Percentiles rank a stretch among this genome's conserved stretches.
Evolutionary conservation across 768 basidiomycete species (phyloP).

Genomic region (Mycena maculata): DNA sequence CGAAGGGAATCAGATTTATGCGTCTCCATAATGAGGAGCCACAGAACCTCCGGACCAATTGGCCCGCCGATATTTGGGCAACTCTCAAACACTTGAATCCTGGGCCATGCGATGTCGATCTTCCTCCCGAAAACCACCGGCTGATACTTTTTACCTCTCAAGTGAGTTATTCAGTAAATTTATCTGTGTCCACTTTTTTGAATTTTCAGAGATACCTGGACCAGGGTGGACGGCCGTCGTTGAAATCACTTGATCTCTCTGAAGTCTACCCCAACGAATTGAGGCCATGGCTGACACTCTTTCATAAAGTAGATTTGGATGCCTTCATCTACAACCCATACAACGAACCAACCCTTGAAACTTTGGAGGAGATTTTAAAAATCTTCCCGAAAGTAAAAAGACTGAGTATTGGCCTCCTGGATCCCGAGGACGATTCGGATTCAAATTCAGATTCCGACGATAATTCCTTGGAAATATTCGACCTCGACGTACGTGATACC

Average conservation of each 20-base stretch:
- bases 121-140: neutral
- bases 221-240: neutral
- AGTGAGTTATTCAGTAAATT: neutral
- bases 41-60: neutral
- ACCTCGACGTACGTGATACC: neutral
- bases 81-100: neutral
- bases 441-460: neutral
- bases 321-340: neutral
- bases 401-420: neutral
- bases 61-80: conserved; percentile 10
- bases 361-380: neutral
- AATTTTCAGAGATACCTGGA: neutral
- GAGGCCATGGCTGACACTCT: neutral
- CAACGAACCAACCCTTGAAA: neutral
- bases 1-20: neutral
- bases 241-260: neutral
- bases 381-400: neutral
- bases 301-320: neutral
- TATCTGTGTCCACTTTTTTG: too few species aligned
- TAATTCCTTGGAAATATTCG: neutral
- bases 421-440: neutral
- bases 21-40: neutral
- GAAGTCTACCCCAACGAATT: neutral
- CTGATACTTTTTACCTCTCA: neutral
- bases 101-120: neutral